Conservation (phyloP, 1,284 basidiomycete genomes). For the Gomphus bonarii region DNA sequence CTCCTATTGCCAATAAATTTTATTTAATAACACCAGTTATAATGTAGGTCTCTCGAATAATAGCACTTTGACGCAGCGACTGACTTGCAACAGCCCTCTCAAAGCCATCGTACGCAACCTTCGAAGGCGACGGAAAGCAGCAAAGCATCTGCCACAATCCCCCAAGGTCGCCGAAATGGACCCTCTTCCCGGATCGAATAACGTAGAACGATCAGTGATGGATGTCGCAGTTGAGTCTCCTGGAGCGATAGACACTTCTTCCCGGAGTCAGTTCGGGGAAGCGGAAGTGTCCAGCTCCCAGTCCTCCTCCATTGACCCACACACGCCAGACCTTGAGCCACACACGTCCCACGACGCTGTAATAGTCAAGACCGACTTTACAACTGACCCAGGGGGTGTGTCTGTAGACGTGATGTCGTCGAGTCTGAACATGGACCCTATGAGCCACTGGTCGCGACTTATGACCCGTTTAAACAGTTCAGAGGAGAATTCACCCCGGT, state of each 20-base stretch:
- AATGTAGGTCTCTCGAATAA: conserved; percentile 40
- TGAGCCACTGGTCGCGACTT: conserved; percentile 8
- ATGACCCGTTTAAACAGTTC: conserved; percentile 7
- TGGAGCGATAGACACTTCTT: not conserved
- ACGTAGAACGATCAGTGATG: not conserved
- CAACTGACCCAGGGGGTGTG: not conserved
- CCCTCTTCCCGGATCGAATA: conserved; percentile 2
- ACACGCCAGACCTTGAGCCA: conserved; percentile 32
- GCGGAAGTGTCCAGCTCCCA: conserved; percentile 57
- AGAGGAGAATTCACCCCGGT: conserved; percentile 2
- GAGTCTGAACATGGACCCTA: not conserved
- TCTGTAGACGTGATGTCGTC: not conserved
- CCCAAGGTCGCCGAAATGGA: conserved; percentile 6
- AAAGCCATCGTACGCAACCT: conserved; percentile 42
- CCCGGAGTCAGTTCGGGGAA: not conserved
- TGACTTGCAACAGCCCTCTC: conserved; percentile 36
- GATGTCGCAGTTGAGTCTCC: conserved; percentile 7
- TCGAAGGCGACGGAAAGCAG: conserved; percentile 23
- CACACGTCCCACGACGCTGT: not conserved
- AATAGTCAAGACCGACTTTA: not conserved
- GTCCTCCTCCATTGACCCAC: conserved; percentile 49
- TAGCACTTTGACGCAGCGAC: conserved; percentile 9
- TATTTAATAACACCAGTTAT: conserved; percentile 97
- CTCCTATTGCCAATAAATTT: conserved; percentile 66
- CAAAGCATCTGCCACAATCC: conserved; percentile 17